Conservation (phyloP, 2,329 filamentous ascomycete species). For the Westerdykella ornata region DNA sequence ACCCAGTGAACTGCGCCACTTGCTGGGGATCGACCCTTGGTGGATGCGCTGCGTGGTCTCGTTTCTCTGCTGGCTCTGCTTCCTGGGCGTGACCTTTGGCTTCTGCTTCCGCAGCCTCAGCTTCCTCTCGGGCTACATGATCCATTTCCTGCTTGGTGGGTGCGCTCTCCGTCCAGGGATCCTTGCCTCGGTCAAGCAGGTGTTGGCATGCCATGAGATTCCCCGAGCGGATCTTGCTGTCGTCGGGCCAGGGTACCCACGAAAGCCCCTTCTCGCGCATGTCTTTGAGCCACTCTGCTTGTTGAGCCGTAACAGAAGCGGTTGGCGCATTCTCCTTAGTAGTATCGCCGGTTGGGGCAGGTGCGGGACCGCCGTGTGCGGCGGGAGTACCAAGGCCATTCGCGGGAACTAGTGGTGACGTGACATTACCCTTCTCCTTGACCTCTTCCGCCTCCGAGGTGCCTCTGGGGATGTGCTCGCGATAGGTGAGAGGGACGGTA, state of each 20-base stretch:
- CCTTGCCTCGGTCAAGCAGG: conserved; percentile 55
- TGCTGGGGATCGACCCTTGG: background rate
- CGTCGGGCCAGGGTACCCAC: conserved; percentile 71
- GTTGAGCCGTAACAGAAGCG: conserved; percentile 23
- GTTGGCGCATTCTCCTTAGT: conserved; percentile 13
- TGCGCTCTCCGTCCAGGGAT: conserved; percentile 47
- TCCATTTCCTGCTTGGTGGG: conserved; percentile 38
- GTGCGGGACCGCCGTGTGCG: conserved; percentile 23
- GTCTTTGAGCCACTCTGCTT: conserved; percentile 31
- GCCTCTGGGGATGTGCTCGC: conserved; percentile 17
- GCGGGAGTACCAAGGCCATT: conserved; percentile 27
- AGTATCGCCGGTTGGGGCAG: conserved; percentile 12
- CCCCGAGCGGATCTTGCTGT: conserved; percentile 62
- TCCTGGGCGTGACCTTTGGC: background rate
- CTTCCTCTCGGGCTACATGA: conserved; percentile 21
- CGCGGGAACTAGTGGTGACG: conserved; percentile 19
- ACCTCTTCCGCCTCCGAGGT: conserved; percentile 10
- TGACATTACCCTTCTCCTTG: conserved; percentile 15
- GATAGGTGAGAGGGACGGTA: conserved; percentile 61
- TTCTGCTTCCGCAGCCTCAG: conserved; percentile 10
- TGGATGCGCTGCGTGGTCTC: background rate
- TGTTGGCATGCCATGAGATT: conserved; percentile 57
- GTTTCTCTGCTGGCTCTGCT: background rate
- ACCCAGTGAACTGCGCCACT: too few species aligned
- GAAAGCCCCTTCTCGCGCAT: conserved; percentile 21